Conservation (phyloP, 129 eudicot genomes). For the Helichrysum umbraculigerum region DNA sequence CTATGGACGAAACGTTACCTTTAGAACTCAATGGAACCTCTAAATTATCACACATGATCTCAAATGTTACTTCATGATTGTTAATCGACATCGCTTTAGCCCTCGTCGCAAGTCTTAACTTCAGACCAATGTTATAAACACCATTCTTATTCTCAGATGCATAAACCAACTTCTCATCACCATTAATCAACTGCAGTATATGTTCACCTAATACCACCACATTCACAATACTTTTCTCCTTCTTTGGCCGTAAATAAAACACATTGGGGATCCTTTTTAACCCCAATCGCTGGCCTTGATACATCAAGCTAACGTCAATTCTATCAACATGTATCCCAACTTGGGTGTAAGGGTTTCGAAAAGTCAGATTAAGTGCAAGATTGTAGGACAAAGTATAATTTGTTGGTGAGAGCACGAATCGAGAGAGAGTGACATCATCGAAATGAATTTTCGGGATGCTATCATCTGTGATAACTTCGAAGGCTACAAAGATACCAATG, state of each 20-base stretch:
- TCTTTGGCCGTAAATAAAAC: too few species aligned
- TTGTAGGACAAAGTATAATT: conserved; percentile 57
- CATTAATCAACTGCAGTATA: conserved; percentile 9
- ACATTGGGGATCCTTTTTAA: too few species aligned
- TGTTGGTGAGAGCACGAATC: conserved; percentile 34
- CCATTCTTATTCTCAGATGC: conserved; percentile 35
- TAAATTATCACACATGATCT: conserved; percentile 52
- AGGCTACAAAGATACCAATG: too few species aligned
- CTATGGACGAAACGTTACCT: conserved; percentile 34
- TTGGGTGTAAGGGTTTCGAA: conserved; percentile 64
- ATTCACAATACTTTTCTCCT: too few species aligned
- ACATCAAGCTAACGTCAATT: conserved; percentile 50
- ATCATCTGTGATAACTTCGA: too few species aligned
- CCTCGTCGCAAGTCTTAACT: conserved; percentile 48
- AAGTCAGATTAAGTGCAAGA: conserved; percentile 50
- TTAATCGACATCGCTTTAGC: conserved; percentile 48
- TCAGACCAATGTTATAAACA: conserved; percentile 51
- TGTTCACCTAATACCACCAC: conserved; percentile 15
- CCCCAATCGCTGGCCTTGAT: conserved; percentile 40
- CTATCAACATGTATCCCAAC: conserved; percentile 63
- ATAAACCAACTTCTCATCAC: conserved; percentile 26
- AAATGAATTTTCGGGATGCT: conserved; percentile 49
- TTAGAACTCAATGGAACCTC: conserved; percentile 48
- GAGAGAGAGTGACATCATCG: conserved; percentile 50
- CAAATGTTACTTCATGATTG: conserved; percentile 44